Conservation (phyloP, 148 eudicot species). For the Camellia japonica region DNA sequence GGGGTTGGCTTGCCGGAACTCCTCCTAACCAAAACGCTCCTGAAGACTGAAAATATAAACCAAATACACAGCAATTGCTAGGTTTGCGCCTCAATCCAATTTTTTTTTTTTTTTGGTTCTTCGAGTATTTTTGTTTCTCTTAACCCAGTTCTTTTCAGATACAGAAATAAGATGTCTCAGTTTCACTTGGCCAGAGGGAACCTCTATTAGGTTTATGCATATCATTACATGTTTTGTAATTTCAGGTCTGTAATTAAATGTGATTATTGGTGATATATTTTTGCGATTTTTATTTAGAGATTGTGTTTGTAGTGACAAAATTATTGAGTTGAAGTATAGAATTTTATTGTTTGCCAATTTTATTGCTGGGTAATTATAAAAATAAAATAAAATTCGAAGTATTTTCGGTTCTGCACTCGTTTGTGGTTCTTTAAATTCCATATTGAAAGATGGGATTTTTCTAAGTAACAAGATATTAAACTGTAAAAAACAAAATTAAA, state of each 20-base stretch:
- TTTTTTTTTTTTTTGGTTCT: background rate
- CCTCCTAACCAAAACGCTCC: conserved; percentile 46
- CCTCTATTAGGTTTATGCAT: background rate
- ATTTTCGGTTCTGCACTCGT: no score
- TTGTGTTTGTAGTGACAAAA: no score
- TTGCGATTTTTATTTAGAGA: no score
- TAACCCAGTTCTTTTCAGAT: conserved; percentile 24
- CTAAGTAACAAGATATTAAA: no score
- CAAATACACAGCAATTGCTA: conserved; percentile 5
- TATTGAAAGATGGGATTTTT: no score
- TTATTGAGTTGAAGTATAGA: no score
- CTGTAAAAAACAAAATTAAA: no score
- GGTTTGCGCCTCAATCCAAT: conserved; percentile 17
- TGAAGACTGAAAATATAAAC: conserved; percentile 35
- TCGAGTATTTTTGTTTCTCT: conserved; percentile 10
- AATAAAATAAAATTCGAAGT: no score
- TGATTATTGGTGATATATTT: no score
- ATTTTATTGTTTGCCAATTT: no score
- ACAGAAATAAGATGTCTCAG: conserved; percentile 16
- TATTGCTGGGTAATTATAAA: no score
- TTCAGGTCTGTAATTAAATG: conserved; percentile 8
- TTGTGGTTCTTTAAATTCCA: no score
- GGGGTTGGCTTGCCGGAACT: conserved; percentile 94
- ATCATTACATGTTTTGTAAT: conserved; percentile 6
- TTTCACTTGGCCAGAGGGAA: background rate